Conservation (phyloP, 768 basidiomycete genomes). For the Phlebiopsis gigantea region DNA sequence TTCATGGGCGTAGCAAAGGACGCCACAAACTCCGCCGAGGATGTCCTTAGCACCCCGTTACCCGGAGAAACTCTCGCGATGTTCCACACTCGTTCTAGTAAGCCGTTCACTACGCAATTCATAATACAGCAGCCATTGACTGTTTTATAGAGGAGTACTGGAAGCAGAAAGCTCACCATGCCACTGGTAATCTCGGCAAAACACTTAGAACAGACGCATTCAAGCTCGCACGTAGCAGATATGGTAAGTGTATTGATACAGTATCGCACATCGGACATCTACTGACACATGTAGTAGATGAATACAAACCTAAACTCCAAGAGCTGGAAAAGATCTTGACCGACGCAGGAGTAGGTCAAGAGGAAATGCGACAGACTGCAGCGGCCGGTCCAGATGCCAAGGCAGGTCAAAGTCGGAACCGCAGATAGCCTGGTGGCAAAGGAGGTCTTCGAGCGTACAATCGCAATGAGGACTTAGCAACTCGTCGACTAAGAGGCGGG, state of each 20-base stretch:
- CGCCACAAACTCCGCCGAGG: slow-evolving; percentile 54
- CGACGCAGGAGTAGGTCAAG: slow-evolving; percentile 81
- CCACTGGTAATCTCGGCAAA: slow-evolving; percentile 69
- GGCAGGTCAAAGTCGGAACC: slow-evolving; percentile 45
- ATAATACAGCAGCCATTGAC: background rate
- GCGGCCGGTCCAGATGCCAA: slow-evolving; percentile 34
- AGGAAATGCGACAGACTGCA: slow-evolving; percentile 65
- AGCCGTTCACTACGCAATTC: slow-evolving; percentile 26
- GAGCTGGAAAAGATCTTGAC: slow-evolving; percentile 81
- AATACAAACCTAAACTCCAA: slow-evolving; percentile 75
- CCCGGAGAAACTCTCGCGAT: slow-evolving; percentile 80
- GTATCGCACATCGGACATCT: background rate
- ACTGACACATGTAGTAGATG: slow-evolving; percentile 32
- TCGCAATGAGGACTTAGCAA: too few species aligned
- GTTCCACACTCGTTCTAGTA: slow-evolving; percentile 80
- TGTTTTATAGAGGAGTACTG: slow-evolving; percentile 61
- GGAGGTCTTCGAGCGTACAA: too few species aligned
- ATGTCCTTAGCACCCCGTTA: slow-evolving; percentile 70
- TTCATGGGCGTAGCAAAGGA: slow-evolving; percentile 67
- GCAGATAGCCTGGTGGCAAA: slow-evolving; percentile 22
- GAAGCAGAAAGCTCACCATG: slow-evolving; percentile 63
- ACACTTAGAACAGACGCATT: slow-evolving; percentile 75
- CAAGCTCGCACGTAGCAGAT: slow-evolving; percentile 64
- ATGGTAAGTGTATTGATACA: slow-evolving; percentile 41
- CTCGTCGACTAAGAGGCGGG: too few species aligned